Conservation (phyloP, 2,329 filamentous ascomycete species). For the Colletotrichum tamarilloi region DNA sequence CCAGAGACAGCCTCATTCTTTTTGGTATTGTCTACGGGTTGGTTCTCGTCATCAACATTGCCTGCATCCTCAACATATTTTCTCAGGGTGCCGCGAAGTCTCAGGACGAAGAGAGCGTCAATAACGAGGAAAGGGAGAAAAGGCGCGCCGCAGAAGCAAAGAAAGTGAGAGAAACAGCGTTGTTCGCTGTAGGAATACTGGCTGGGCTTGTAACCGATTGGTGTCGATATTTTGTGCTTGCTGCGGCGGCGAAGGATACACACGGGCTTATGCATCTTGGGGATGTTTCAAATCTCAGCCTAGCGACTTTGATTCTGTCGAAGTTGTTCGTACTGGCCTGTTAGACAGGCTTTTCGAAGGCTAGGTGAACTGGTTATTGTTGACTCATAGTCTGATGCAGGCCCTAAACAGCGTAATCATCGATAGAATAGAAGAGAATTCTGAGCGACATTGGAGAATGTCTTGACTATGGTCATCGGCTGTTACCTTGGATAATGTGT, state of each 20-base stretch:
- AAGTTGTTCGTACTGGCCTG: background rate
- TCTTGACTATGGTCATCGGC: too few relatives aligned
- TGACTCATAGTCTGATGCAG: too few relatives aligned
- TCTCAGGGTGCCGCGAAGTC: background rate
- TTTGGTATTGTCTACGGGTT: background rate
- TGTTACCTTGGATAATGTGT: too few relatives aligned
- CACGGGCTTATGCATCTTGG: background rate
- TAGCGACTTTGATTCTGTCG: background rate
- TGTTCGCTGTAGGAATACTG: background rate
- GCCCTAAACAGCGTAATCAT: too few relatives aligned
- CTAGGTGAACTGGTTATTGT: too few relatives aligned
- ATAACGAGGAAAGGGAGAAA: background rate
- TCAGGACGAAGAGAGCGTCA: background rate
- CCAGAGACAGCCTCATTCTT: background rate
- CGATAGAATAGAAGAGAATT: too few relatives aligned
- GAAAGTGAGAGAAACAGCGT: background rate
- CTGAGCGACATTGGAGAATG: too few relatives aligned
- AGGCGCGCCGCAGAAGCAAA: background rate
- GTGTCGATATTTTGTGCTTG: conserved; percentile 1
- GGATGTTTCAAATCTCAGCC: background rate
- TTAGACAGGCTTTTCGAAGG: background rate
- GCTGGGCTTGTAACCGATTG: background rate
- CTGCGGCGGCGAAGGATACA: background rate
- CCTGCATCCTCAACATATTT: too few relatives aligned
- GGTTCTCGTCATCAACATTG: background rate